These are phyloP conservation scores for Coffea humblotiana DNA, from an alignment of 305 asterid species.

Conservation along the genomic window DNA sequence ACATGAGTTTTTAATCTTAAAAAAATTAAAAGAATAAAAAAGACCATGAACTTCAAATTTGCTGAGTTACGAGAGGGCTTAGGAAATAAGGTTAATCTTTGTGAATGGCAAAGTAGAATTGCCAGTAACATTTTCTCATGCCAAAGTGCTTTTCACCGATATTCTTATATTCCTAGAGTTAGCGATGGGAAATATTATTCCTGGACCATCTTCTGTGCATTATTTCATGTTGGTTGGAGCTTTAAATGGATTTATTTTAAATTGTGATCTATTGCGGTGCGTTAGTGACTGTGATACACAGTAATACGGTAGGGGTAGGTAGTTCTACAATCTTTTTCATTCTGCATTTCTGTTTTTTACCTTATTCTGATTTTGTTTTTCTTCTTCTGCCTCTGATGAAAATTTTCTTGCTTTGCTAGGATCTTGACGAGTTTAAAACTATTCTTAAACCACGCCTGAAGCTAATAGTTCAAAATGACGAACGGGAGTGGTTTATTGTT, in stretches of 20 bases:
- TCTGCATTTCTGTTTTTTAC: not conserved
- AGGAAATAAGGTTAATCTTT: no score
- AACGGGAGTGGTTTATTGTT: conserved; percentile 95
- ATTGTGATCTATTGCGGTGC: not conserved
- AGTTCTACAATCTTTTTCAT: not conserved
- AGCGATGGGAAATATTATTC: not conserved
- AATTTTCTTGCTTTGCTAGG: conserved; percentile 46
- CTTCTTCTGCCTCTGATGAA: conserved; percentile 17
- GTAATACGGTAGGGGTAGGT: not conserved
- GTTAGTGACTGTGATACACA: not conserved
- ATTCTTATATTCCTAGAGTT: not conserved
- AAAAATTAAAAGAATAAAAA: not conserved
- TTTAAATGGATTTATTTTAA: not conserved
- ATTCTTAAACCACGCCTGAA: conserved; percentile 98
- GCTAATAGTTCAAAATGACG: conserved; percentile 95
- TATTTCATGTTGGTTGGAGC: not conserved
- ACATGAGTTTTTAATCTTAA: not conserved
- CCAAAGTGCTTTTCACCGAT: not conserved
- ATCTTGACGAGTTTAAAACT: conserved; percentile 97
- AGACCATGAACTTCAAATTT: not conserved
- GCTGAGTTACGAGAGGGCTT: not conserved
- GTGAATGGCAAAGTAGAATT: no score
- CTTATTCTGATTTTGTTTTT: conserved; percentile 7
- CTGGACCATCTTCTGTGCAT: not conserved
- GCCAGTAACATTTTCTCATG: not conserved